Evolutionary conservation across 441 rosid species (phyloP).

Genomic region (Jatropha podagrica): DNA sequence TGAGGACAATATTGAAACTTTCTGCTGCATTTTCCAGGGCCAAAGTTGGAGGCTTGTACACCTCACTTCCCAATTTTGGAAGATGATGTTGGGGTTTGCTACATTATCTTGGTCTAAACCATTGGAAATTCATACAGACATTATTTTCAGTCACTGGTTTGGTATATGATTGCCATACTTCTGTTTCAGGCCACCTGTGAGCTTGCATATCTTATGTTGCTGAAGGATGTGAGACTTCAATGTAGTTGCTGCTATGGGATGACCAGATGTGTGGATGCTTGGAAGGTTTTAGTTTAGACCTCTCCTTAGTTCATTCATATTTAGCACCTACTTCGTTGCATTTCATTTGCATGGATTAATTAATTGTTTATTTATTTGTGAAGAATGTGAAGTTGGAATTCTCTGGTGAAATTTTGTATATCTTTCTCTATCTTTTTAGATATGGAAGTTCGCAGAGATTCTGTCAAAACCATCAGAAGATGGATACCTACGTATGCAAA

Average conservation of each 20-base stretch:
- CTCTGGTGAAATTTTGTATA: background rate
- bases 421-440: background rate
- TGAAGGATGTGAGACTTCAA: conserved; percentile 22
- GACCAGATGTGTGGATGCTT: conserved; percentile 27
- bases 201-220: conserved; percentile 29
- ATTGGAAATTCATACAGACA: conserved; percentile 25
- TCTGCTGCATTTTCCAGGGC: conserved; percentile 52
- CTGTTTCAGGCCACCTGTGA: conserved; percentile 26
- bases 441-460: background rate
- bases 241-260: conserved; percentile 31
- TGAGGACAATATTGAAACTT: conserved; percentile 39
- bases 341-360: background rate
- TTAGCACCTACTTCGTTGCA: conserved; percentile 10
- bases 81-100: conserved; percentile 35
- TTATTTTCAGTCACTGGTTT: conserved; percentile 16
- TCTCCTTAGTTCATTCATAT: conserved; percentile 10
- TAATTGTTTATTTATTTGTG: background rate
- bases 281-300: conserved; percentile 27
- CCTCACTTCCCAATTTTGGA: conserved; percentile 34
- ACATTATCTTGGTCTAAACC: conserved; percentile 29
- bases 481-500: background rate
- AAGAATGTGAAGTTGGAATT: background rate
- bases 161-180: conserved; percentile 27
- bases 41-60: conserved; percentile 33
- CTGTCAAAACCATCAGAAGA: background rate